Evolutionary conservation across 2,329 filamentous ascomycete species (phyloP), one percentile per base, ranked within the genome.

Genomic region (Cordyceps militaris): DNA sequence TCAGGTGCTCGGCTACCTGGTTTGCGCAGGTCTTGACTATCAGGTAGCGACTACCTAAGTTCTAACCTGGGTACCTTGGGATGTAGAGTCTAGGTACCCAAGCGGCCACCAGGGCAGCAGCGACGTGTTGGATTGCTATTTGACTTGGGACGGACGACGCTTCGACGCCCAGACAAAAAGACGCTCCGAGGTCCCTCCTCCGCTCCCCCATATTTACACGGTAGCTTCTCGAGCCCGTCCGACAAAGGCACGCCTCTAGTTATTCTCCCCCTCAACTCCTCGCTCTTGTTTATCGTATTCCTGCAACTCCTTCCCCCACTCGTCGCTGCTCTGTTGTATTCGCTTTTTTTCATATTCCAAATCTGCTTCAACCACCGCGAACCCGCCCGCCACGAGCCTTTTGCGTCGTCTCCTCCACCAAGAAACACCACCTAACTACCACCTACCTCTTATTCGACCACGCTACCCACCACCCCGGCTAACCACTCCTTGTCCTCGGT

Each of bases 381-480:
- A 38, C 4, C 36, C n/a, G n/a, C 34, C 34, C n/a, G n/a, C 34
- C 40, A 46, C 51, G 51, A 36, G 28, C 34, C n/a, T n/a, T n/a
- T n/a, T n/a, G n/a, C 36, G 21, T 32, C 26, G 26, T 46, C 8
- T 30, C 16, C 24, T 46, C 43, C 26, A 28, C 43, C 24, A 16
- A 47, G 24, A 16, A n/a, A 42, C 19, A 42, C 40, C 13, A n/a
- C 24, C 44, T 28, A 16, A 11, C 24, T 30, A 38, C 50, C 34
- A 19, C 57, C 60, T 59, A 50, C 53, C 59, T 36, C 34, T 57
- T 49, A 58, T 10, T 7, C 28, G 11, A 34, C 16, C 53, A 61
- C 53, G 42, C 60, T 52, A 61, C 34, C 58, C 32, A 50, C 48
- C 49, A 24, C 36, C 38, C 47, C 48, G 26, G 42, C 28, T 52